Percentiles rank a stretch among this genome's conserved stretches.
These are phyloP conservation scores for Xylaria sp. DNA, from an alignment of 2,329 filamentous ascomycete species.

Conservation along the genomic window DNA sequence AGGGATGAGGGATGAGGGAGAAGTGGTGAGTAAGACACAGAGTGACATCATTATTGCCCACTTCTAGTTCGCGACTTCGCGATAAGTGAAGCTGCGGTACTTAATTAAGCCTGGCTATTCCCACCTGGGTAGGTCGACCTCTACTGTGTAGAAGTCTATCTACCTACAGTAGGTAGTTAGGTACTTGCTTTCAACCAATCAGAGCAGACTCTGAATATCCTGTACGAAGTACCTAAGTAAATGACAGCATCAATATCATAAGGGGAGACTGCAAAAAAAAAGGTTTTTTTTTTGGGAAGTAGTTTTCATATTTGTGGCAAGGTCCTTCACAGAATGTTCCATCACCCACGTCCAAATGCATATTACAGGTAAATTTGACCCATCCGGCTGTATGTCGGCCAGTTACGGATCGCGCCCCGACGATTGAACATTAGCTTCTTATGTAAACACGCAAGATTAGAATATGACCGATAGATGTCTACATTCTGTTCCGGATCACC, in stretches of 20 bases:
- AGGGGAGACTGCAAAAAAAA: no score
- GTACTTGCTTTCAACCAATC: not conserved
- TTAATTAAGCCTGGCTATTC: not conserved
- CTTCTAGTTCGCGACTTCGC: conserved; percentile 6
- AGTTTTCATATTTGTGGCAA: not conserved
- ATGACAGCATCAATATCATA: no score
- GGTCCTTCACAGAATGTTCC: conserved; percentile 22
- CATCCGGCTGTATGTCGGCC: conserved; percentile 26
- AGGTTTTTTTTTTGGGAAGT: not conserved
- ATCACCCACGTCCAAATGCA: not conserved
- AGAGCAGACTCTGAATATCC: no score
- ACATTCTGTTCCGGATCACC: not conserved
- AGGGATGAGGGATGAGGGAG: conserved; percentile 1
- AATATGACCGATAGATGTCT: not conserved
- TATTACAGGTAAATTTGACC: not conserved
- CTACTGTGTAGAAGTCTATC: no score
- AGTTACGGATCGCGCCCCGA: conserved; percentile 3
- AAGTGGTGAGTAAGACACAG: conserved; percentile 1
- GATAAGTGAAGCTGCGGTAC: not conserved
- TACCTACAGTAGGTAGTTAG: not conserved
- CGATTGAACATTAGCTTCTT: not conserved
- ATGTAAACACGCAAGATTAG: conserved; percentile 1
- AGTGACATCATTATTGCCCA: conserved; percentile 29
- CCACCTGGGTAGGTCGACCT: not conserved
- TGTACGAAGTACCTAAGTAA: no score